phyloP scores from a whole-genome alignment of 176 grass and related monocot genomes.

The Oryza punctata region DNA sequence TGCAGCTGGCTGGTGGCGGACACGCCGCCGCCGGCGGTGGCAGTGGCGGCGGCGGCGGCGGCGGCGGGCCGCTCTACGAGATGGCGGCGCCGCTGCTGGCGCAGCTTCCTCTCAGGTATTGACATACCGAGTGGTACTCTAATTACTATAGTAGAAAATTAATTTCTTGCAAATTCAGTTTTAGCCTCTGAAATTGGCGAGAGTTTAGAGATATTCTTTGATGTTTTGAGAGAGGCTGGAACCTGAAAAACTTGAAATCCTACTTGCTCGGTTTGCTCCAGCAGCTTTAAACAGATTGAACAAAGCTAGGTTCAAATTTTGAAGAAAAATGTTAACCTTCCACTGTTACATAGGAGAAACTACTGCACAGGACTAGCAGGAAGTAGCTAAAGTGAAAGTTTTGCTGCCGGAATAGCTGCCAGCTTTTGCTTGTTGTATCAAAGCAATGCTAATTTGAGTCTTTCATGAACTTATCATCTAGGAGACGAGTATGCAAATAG shows the following conservation, averaged over 20 bases:
- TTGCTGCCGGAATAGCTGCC: background rate
- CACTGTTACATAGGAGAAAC: too few relatives aligned
- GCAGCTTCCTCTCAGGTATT: constrained; percentile 61
- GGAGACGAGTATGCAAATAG: background rate
- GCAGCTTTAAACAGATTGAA: background rate
- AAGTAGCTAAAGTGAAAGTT: too few relatives aligned
- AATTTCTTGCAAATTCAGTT: background rate
- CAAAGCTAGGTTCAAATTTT: background rate
- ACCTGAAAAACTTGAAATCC: background rate
- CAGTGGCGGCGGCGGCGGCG: too few relatives aligned
- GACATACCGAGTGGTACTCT: background rate
- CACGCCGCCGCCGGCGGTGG: too few relatives aligned
- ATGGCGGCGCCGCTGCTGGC: constrained; percentile 50
- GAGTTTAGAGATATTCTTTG: background rate
- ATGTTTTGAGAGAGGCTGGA: background rate
- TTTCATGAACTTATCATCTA: background rate
- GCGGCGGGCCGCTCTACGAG: constrained; percentile 54
- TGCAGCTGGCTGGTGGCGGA: constrained; percentile 1
- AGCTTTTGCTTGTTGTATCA: too few relatives aligned
- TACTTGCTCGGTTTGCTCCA: background rate
- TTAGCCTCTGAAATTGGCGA: background rate
- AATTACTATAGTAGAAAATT: background rate
- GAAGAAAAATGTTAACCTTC: too few relatives aligned
- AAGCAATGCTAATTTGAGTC: too few relatives aligned
- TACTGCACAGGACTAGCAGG: too few relatives aligned